A percentile compares a stretch with the other conserved stretches of the same genome.
Evolutionary conservation across 768 basidiomycete species (phyloP).

Genomic region (Filobasidium wieringae): DNA sequence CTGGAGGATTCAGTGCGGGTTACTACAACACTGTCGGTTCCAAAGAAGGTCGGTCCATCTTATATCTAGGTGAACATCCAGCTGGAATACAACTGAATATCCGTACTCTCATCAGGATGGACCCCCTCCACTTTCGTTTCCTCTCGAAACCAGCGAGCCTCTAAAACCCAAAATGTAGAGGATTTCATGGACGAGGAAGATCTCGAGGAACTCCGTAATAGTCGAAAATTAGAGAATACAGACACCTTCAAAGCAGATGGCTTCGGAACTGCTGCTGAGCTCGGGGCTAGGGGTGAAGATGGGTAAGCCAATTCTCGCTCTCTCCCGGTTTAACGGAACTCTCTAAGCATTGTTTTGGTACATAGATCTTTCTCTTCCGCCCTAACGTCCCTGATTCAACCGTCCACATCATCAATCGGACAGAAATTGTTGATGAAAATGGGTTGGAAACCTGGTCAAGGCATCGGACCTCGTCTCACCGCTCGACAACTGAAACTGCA

Average conservation of each 20-base stretch:
- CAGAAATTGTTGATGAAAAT: conserved; percentile 81
- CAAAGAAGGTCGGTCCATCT: conserved; percentile 77
- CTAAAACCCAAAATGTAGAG: conserved; percentile 48
- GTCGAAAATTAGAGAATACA: conserved; percentile 60
- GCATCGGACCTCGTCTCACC: conserved; percentile 79
- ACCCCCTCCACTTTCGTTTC: conserved; percentile 84
- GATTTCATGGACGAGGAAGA: conserved; percentile 99
- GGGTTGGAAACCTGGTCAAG: conserved; percentile 89
- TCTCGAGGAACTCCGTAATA: conserved; percentile 65
- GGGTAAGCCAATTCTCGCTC: too few species aligned
- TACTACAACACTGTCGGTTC: conserved; percentile 95
- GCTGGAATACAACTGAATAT: neutral
- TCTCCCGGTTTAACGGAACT: too few species aligned
- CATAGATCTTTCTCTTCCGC: conserved; percentile 48
- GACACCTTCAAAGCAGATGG: conserved; percentile 52
- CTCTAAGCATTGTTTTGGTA: too few species aligned
- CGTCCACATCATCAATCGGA: conserved; percentile 68
- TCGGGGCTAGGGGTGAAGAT: conserved; percentile 40
- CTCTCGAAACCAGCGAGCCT: conserved; percentile 57
- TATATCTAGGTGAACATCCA: neutral
- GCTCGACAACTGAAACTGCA: conserved; percentile 62
- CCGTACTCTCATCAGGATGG: conserved; percentile 60
- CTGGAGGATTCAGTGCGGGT: conserved; percentile 93
- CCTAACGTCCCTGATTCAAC: conserved; percentile 50
- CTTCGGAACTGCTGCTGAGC: conserved; percentile 43